A percentile compares a stretch with the other conserved stretches of the same genome.
Conservation (phyloP, 495 filamentous ascomycete species). For the Letharia lupina region DNA sequence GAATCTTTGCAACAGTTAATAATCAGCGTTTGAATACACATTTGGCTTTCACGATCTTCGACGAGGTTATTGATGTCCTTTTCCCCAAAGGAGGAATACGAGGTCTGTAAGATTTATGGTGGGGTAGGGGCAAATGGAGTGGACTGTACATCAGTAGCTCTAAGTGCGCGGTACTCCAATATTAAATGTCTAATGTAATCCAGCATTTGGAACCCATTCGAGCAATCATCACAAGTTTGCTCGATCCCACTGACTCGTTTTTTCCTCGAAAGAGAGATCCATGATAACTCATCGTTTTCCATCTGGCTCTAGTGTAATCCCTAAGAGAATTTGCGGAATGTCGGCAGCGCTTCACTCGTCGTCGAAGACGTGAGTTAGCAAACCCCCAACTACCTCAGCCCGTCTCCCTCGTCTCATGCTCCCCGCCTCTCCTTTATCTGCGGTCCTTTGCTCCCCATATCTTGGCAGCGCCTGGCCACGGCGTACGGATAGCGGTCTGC, state of each 20-base stretch:
- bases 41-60: slow-evolving; percentile 67
- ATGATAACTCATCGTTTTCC: no score
- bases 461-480: no score
- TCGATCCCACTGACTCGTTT: background rate
- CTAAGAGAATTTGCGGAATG: no score
- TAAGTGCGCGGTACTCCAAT: background rate
- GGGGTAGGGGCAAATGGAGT: background rate
- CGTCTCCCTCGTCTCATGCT: no score
- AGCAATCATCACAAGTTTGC: background rate
- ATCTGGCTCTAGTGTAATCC: no score
- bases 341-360: no score
- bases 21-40: slow-evolving; percentile 63
- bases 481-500: no score
- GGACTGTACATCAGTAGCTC: background rate
- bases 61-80: slow-evolving; percentile 66
- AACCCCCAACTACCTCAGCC: no score
- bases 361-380: no score
- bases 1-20: slow-evolving; percentile 75
- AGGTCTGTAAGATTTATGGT: background rate
- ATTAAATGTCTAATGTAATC: slow-evolving; percentile 1
- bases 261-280: background rate
- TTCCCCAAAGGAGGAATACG: slow-evolving; percentile 40
- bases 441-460: no score
- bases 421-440: no score
- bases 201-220: background rate